Evolutionary conservation across 2,329 filamentous ascomycete species (phyloP), one percentile per base, ranked within the genome.

Genomic region (Calonectria pseudoreteaudii): DNA sequence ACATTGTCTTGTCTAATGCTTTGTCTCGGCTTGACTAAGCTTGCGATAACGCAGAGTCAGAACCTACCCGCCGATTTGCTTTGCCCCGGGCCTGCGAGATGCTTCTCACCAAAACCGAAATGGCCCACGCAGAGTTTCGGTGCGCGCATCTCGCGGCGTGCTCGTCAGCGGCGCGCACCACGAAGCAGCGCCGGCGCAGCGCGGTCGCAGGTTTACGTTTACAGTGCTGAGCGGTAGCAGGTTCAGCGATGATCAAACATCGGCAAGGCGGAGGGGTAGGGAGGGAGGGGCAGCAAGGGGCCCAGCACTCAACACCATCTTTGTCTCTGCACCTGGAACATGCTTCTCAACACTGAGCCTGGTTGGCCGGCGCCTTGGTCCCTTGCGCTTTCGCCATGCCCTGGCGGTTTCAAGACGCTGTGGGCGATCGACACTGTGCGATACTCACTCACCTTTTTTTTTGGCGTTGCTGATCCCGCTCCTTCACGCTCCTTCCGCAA

Each of bases 331-430:
- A 23, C 47, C 34, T 70, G 60, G 34, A 49, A 53, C 60, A 70
- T 47, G 36, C 20, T 53, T 49, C 26, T 41, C 60, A 56, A 47
- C 36, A 23, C 47, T 26, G 26, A 4, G 31, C 23, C 47, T 70
- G 68, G 68, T 47, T 70, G 58, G 68, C 47, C 34, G n/a, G 31
- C 18, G 58, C 34, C n/a, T 18, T 14, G 28, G 28, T 56, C 52
- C 58, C 60, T 49, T 65, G 68, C 58, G 50, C 9, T 8, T 36
- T 52, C 56, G 49, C 34, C 53, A 60, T 50, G 41, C 30, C 67
- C 44, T 47, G 49, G 47, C 44, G 68, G 68, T 70, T 70, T 70
- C 60, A 56, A 47, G 62, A 53, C 13, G 13, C 62, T 62, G 56
- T 62, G 28, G 23, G 36, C 36, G 56, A 38, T 64, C 58, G 68